Conservation (phyloP, 352 stramenopile species). For the Stramenopiles sp. region DNA sequence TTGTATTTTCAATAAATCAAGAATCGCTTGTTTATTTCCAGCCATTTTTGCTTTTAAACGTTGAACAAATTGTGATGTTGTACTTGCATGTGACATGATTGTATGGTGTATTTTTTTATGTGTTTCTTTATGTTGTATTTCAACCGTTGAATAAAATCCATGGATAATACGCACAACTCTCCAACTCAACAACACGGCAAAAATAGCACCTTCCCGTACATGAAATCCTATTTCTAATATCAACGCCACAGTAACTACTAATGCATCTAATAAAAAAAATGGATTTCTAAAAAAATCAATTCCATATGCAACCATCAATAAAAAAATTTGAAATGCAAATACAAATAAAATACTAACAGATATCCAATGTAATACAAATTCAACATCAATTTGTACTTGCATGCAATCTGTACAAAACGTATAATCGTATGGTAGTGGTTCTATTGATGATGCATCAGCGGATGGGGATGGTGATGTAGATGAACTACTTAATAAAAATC, state of each 20-base stretch:
- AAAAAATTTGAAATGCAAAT: slow-evolving; percentile 3
- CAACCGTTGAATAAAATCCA: not conserved
- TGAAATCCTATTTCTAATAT: not conserved
- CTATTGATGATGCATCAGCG: not conserved
- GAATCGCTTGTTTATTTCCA: no score
- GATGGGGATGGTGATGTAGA: not conserved
- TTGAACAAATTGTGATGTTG: not conserved
- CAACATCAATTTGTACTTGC: not conserved
- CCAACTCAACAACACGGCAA: not conserved
- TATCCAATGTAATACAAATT: not conserved
- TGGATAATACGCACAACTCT: not conserved
- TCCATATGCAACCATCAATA: not conserved
- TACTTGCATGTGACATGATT: not conserved
- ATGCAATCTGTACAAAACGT: slow-evolving; percentile 1
- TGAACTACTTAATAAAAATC: not conserved
- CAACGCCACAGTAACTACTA: not conserved
- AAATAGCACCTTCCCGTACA: not conserved
- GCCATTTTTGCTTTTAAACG: not conserved
- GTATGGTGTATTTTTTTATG: not conserved
- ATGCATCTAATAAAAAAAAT: not conserved
- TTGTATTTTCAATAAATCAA: no score
- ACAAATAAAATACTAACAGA: not conserved
- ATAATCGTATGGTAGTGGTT: no score
- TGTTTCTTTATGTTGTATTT: not conserved
- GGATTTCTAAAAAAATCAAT: not conserved